Evolutionary conservation across 2,329 filamentous ascomycete genomes (phyloP).

Genomic region (Aureobasidium sp.): DNA sequence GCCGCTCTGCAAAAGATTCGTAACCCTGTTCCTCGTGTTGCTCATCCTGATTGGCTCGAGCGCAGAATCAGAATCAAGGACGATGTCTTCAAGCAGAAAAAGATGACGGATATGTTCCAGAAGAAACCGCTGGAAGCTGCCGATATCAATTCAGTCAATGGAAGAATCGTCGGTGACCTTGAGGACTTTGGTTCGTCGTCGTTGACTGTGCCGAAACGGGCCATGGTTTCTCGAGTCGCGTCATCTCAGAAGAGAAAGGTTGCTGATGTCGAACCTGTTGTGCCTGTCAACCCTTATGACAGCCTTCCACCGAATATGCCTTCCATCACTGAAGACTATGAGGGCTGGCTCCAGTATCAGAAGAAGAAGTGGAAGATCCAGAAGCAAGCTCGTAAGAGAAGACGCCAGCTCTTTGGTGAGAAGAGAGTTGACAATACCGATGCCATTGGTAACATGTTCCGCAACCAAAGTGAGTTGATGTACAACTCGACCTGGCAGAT

Average conservation of each 20-base stretch:
- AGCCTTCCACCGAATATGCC: conserved; percentile 78
- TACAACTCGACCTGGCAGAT: conserved; percentile 96
- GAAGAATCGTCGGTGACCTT: conserved; percentile 49
- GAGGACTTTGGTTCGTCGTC: conserved; percentile 37
- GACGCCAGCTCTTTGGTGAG: conserved; percentile 90
- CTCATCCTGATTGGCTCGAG: conserved; percentile 95
- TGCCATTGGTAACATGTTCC: conserved; percentile 64
- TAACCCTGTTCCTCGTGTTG: conserved; percentile 88
- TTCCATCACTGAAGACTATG: conserved; percentile 74
- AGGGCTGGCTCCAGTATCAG: conserved; percentile 82
- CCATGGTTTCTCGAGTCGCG: conserved; percentile 25
- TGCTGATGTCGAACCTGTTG: conserved; percentile 38
- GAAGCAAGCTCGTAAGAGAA: conserved; percentile 74
- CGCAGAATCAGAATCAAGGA: conserved; percentile 90
- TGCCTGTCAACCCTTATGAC: conserved; percentile 69
- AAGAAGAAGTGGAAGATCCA: conserved; percentile 99
- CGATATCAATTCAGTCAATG: conserved; percentile 52
- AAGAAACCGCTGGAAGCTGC: conserved; percentile 68
- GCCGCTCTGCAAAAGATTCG: conserved; percentile 89
- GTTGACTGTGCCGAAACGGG: conserved; percentile 38
- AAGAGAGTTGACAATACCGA: conserved; percentile 54
- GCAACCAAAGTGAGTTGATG: conserved; percentile 81
- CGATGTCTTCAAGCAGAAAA: conserved; percentile 96
- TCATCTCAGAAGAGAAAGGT: conserved; percentile 40
- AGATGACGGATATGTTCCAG: conserved; percentile 86